Evolutionary conservation across 1,284 basidiomycete genomes (phyloP), one percentile per base, ranked within the genome.

Genomic region (Rhodotorula sp.): DNA sequence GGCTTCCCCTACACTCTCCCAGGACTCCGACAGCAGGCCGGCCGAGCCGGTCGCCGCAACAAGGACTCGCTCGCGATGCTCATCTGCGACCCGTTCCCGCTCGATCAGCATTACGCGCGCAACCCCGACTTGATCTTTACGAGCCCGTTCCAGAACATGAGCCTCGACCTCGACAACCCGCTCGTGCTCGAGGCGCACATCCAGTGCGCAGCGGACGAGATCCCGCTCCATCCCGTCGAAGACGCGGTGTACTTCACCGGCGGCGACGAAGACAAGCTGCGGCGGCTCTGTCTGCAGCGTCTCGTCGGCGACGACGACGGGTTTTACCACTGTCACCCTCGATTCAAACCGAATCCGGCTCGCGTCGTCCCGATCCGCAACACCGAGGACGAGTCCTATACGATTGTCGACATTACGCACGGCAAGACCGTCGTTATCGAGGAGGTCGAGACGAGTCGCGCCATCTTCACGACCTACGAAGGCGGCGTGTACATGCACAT

Each of bases 191-290:
- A 94, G 83, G 89, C 88, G 2, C 93, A 95, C 80, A 82, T 96
- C 12, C 92, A 94, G 80, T 96, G 93, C 77, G 93, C 93, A 8
- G 91, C 88, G 0, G 85, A 89, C 69, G 93, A 96, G 81, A 90
- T 96, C 87, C 93, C 93, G 0, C 78, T 95, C 49, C 87, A 86
- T 19, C 74, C 81, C 0, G 76, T 73, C 8, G 87, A 87, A 34
- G 93, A 96, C 75, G 82, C 84, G 57, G 78, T 81, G 42, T 96
- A 90, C 81, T 96, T 95, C 79, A 45, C 60, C 3, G 25, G 21
- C 12, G 66, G 66, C 42, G 66, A 67, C 55, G 93, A 91, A 10
- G 67, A 66, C 8, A 71, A 74, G 27, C 65, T 83, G n/a, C 59
- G 84, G 84, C 46, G 79, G 81, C 68, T 87, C 86, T 79, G 84